These are phyloP conservation scores for Rhynchosporium agropyri DNA, from an alignment of 2,329 filamentous ascomycete genomes.

Conservation along the genomic window DNA sequence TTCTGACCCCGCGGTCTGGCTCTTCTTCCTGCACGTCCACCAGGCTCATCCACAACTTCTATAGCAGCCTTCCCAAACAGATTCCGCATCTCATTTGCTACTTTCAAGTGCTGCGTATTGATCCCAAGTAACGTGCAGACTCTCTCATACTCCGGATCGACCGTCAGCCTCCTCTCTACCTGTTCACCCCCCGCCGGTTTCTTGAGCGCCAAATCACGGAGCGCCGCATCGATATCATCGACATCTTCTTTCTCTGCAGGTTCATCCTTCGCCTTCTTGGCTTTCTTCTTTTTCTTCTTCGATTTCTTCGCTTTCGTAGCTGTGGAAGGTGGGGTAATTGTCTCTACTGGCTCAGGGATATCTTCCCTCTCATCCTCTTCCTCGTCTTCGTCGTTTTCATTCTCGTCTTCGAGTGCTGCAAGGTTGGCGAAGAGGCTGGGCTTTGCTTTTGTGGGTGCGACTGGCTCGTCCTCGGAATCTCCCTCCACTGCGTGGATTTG, in stretches of 20 bases:
- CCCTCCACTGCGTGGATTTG: slow-evolving; percentile 34
- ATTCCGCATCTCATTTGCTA: slow-evolving; percentile 86
- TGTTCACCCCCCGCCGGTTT: slow-evolving; percentile 16
- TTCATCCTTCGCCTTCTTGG: slow-evolving; percentile 42
- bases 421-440: slow-evolving; percentile 58
- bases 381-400: slow-evolving; percentile 43
- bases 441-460: slow-evolving; percentile 45
- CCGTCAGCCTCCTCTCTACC: slow-evolving; percentile 27
- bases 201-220: slow-evolving; percentile 59
- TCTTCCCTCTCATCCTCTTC: slow-evolving; percentile 39
- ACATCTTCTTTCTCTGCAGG: slow-evolving; percentile 41
- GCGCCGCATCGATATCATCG: slow-evolving; percentile 68
- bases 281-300: slow-evolving; percentile 56
- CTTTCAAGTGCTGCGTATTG: slow-evolving; percentile 76
- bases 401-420: slow-evolving; percentile 48
- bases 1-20: slow-evolving; percentile 47
- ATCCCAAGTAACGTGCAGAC: slow-evolving; percentile 59
- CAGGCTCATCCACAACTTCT: slow-evolving; percentile 56
- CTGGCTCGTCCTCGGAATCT: slow-evolving; percentile 39
- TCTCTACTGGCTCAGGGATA: slow-evolving; percentile 42
- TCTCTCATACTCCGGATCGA: slow-evolving; percentile 48
- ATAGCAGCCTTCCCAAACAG: slow-evolving; percentile 68
- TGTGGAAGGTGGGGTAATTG: slow-evolving; percentile 22
- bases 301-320: slow-evolving; percentile 59
- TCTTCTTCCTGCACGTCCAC: slow-evolving; percentile 45